Conservation (phyloP, 1,284 basidiomycete species). For the Moniliophthora roreri region DNA sequence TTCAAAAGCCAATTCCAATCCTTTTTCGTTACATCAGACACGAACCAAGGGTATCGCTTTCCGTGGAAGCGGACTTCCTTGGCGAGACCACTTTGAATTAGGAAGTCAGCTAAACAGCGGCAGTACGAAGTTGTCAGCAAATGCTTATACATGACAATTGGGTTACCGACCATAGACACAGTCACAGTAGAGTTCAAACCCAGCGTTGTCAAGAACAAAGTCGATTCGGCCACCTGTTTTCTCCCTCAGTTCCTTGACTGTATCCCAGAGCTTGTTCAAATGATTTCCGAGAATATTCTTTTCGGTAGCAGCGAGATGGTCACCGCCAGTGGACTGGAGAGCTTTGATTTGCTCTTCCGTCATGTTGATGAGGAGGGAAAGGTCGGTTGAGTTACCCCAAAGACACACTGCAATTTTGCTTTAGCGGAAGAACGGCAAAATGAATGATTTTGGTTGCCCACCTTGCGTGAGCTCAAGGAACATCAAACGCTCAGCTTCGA, state of each 20-base stretch:
- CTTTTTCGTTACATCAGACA: conserved; percentile 95
- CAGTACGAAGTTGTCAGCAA: no score
- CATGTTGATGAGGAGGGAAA: conserved; percentile 97
- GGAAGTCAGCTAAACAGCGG: conserved; percentile 73
- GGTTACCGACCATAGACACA: conserved; percentile 85
- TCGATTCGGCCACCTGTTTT: conserved; percentile 84
- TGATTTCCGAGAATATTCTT: conserved; percentile 94
- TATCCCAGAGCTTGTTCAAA: conserved; percentile 79
- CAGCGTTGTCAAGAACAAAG: conserved; percentile 88
- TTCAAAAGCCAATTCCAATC: conserved; percentile 97
- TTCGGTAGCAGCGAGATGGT: conserved; percentile 92
- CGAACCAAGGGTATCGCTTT: conserved; percentile 90
- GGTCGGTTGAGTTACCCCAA: conserved; percentile 97
- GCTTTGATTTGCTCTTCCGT: conserved; percentile 98
- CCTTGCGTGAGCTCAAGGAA: conserved; percentile 94
- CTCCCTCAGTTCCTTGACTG: conserved; percentile 67
- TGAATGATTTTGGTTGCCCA: conserved; percentile 25
- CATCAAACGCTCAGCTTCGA: conserved; percentile 84
- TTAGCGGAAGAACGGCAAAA: conserved; percentile 12
- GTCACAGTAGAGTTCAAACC: conserved; percentile 97
- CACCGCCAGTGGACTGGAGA: conserved; percentile 96
- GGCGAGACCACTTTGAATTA: conserved; percentile 90
- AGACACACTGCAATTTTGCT: conserved; percentile 72
- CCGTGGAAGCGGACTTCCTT: conserved; percentile 90
- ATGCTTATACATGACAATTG: no score